Conservation (phyloP, 2,329 filamentous ascomycete species). For the Penicillium sp. region DNA sequence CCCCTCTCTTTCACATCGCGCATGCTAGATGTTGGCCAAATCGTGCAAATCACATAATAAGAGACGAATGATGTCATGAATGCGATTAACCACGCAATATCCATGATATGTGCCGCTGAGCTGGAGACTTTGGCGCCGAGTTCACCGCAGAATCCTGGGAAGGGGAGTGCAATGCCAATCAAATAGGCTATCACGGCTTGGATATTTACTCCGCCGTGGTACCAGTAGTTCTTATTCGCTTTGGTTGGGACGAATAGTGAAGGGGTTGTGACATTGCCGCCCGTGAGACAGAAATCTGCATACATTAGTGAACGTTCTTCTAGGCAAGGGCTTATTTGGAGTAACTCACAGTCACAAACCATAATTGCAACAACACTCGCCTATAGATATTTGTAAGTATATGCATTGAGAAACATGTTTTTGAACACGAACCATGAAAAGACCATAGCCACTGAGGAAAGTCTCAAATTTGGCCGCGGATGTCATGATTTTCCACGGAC, state of each 20-base stretch:
- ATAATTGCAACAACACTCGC: conserved; percentile 5
- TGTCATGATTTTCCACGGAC: conserved; percentile 1
- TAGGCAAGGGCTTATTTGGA: neutral
- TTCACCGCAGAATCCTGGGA: conserved; percentile 4
- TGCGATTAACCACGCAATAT: conserved; percentile 1
- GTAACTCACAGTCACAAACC: conserved; percentile 3
- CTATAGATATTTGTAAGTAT: neutral
- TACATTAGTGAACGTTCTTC: neutral
- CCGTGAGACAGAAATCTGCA: neutral
- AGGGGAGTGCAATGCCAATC: conserved; percentile 1
- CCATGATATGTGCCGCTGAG: conserved; percentile 1
- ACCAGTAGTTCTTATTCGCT: conserved; percentile 3
- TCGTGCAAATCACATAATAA: conserved; percentile 3
- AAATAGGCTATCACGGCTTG: conserved; percentile 4
- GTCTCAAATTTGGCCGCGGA: conserved; percentile 1
- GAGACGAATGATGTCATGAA: neutral
- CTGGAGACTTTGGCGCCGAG: conserved; percentile 1
- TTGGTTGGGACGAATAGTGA: neutral
- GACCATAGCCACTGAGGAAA: conserved; percentile 3
- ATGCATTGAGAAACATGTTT: neutral
- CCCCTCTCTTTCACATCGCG: neutral
- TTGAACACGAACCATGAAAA: neutral
- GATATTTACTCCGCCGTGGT: conserved; percentile 1
- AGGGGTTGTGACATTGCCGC: neutral
- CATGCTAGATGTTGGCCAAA: neutral